phyloP scores from a whole-genome alignment of 805 yeast species.

The Starmerella vaccinii region DNA sequence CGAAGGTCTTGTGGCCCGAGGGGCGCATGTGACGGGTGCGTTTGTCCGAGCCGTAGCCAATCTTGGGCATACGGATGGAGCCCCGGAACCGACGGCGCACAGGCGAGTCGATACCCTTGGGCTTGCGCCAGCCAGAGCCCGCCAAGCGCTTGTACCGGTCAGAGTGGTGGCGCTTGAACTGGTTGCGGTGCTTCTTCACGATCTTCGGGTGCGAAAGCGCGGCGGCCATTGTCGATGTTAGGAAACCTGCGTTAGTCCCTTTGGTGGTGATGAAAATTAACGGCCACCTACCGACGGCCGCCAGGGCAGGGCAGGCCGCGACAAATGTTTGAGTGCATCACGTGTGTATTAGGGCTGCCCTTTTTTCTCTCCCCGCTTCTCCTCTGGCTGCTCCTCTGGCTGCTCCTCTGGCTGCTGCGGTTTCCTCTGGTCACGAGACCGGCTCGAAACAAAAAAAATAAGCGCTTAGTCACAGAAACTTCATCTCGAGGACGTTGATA shows the following conservation, averaged over 20 bases:
- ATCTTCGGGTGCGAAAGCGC: conserved; percentile 97
- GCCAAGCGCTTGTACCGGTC: conserved; percentile 98
- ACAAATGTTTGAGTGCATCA: conserved; percentile 16
- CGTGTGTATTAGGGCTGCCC: conserved; percentile 18
- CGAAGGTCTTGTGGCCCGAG: conserved; percentile 96
- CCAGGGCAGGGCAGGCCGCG: conserved; percentile 11
- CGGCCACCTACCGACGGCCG: background rate
- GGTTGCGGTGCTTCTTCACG: conserved; percentile 98
- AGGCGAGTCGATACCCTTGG: conserved; percentile 99
- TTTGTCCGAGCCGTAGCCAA: conserved; percentile 99
- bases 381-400: no score
- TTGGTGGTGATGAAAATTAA: conserved; percentile 4
- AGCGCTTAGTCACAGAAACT: no score
- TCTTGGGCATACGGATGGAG: conserved; percentile 96
- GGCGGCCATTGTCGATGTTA: conserved; percentile 67
- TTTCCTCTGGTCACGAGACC: no score
- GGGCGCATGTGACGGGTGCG: conserved; percentile 92
- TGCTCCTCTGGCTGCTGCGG: no score
- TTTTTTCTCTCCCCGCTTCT: no score
- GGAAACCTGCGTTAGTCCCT: conserved; percentile 7
- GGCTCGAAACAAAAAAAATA: no score
- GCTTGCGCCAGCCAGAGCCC: conserved; percentile 97
- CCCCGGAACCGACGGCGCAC: conserved; percentile 99
- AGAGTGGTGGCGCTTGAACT: conserved; percentile 99
- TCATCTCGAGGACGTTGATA: no score